A percentile compares a stretch with the other conserved stretches of the same genome.
Conservation (phyloP, 1,284 basidiomycete species). For the Cryptococcus sp. region DNA sequence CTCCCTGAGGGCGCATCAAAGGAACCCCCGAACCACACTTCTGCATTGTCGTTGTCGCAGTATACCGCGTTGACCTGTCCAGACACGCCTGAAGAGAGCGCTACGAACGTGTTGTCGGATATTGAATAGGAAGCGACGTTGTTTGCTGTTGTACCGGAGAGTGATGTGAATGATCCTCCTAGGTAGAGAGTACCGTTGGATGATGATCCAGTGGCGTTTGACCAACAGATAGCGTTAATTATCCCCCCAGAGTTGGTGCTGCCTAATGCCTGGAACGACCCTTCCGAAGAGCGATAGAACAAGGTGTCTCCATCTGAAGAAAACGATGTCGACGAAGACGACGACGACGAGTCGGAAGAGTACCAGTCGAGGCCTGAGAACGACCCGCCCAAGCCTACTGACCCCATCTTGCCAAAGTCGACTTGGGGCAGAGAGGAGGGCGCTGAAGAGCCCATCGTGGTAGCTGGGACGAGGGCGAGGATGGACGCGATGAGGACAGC, state of each 20-base stretch:
- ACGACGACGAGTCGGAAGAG: slow-evolving; percentile 38
- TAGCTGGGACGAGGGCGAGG: slow-evolving; percentile 24
- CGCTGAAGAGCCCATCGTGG: slow-evolving; percentile 45
- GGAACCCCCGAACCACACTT: slow-evolving; percentile 82
- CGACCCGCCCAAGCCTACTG: slow-evolving; percentile 78
- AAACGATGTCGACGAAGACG: slow-evolving; percentile 29
- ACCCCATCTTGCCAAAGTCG: slow-evolving; percentile 88
- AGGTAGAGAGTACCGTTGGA: slow-evolving; percentile 44
- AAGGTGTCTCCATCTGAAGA: slow-evolving; percentile 44
- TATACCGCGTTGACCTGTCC: slow-evolving; percentile 74
- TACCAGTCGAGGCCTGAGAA: slow-evolving; percentile 75
- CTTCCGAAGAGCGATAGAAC: slow-evolving; percentile 30
- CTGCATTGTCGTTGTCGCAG: slow-evolving; percentile 71
- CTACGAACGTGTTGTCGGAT: slow-evolving; percentile 23
- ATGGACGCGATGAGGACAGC: slow-evolving; percentile 14
- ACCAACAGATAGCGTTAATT: slow-evolving; percentile 46
- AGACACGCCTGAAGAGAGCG: slow-evolving; percentile 54
- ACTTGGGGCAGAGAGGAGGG: slow-evolving; percentile 71
- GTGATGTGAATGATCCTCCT: slow-evolving; percentile 45
- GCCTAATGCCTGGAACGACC: slow-evolving; percentile 31
- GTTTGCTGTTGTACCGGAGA: slow-evolving; percentile 28
- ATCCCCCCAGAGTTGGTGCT: slow-evolving; percentile 46
- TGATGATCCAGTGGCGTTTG: slow-evolving; percentile 19
- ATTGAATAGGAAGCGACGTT: slow-evolving; percentile 46
- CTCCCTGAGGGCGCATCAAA: slow-evolving; percentile 60